Conservation (phyloP, 176 grass and related monocot species). For the sorghum (Sorghum bicolor) region Sorghum_bicolor_NCBIv3 NC_012879.2:46073001-46073500, state of each 20-base stretch:
- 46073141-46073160: not conserved
- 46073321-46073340: not conserved
- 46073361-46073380: not conserved
- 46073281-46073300: not conserved
- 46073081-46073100: not conserved
- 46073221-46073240: not conserved
- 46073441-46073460: too few species aligned
- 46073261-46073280: not conserved
- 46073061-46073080: not conserved
- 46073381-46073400: not conserved
- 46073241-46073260: not conserved
- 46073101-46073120: not conserved
- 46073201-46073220: not conserved
- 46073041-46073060: not conserved
- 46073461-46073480: not conserved
- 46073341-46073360: not conserved
- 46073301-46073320: not conserved
- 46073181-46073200: not conserved
- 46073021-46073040: not conserved
- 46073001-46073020: not conserved
- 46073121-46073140: not conserved
- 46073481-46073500: conserved; percentile 45
- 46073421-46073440: not conserved
- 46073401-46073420: not conserved
- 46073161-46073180: not conserved